phyloP scores from a whole-genome alignment of 2,329 filamentous ascomycete genomes.

The Phialemonium atrogriseum region DNA sequence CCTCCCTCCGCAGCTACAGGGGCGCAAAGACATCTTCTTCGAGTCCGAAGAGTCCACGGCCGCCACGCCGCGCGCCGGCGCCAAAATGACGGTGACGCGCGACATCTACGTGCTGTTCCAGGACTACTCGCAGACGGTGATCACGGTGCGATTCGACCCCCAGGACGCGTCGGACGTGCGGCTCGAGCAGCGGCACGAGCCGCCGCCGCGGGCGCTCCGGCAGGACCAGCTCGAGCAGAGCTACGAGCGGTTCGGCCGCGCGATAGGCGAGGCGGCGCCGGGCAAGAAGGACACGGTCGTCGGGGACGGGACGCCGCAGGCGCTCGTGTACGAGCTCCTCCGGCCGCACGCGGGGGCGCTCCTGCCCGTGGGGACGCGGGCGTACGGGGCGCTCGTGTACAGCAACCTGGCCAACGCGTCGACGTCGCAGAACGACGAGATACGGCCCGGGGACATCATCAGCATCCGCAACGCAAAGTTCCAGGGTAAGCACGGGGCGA shows the following conservation, averaged over 20 bases:
- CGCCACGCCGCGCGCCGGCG: conserved; percentile 49
- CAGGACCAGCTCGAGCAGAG: conserved; percentile 90
- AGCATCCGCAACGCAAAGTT: conserved; percentile 89
- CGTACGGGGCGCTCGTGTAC: conserved; percentile 89
- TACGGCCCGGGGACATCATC: conserved; percentile 83
- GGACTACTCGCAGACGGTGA: conserved; percentile 91
- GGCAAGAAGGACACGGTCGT: conserved; percentile 72
- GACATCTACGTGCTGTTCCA: conserved; percentile 84
- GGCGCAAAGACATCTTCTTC: conserved; percentile 72
- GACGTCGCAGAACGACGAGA: conserved; percentile 84
- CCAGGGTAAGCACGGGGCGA: conserved; percentile 87
- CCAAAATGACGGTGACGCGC: conserved; percentile 65
- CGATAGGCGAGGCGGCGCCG: conserved; percentile 62
- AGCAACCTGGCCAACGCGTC: conserved; percentile 91
- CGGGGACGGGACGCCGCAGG: conserved; percentile 74
- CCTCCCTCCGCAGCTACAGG: conserved; percentile 74
- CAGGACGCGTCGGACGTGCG: conserved; percentile 63
- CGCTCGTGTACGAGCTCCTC: conserved; percentile 72
- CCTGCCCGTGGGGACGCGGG: conserved; percentile 74
- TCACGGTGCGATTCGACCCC: conserved; percentile 72
- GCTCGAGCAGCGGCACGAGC: conserved; percentile 79
- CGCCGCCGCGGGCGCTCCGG: conserved; percentile 70
- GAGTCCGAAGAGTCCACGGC: conserved; percentile 74
- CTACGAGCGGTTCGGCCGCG: conserved; percentile 72
- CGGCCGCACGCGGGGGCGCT: conserved; percentile 66